Base-by-base conservation (phyloP, 352 stramenopile genomes). In the Globisporangium parvum region DNA sequence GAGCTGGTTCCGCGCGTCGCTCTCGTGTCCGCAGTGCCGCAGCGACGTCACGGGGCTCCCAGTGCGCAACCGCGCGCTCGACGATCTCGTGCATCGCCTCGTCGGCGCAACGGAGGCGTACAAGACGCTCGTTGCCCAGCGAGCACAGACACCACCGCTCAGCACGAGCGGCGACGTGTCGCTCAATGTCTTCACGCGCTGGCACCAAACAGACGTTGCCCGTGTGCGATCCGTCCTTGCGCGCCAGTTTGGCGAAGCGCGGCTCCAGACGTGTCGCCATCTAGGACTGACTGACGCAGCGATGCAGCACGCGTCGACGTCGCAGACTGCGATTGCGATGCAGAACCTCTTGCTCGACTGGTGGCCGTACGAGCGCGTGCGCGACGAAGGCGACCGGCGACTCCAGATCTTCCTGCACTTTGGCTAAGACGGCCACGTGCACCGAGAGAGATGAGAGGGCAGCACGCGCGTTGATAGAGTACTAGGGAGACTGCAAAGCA, bases 21-120 rank as follows among this genome's bases (percentile, higher is more conserved):
- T 94, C 24, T 87, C 80, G 17, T 94, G 85, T 39, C 85, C 85
- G 28, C 75, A 90, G 54, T 94, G 85, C 59, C 85, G 85, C 33
- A 56, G 77, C 2, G 48, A 69, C 45, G 81, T 94, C 40, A 75
- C 75, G 55, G 70, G 71, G 1, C 50, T 91, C 44, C 85, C 85
- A 2, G 81, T 94, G 39, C 85, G 80, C 26, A 94, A 91, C 45
- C 80, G 85, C 17, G 80, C 85, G 12, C 67, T 94, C 6, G 85
- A 94, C 60, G 80, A 90, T n/a, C 67, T 94, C 9, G 77, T 91
- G 26, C 60, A 77, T 41, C 68, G 75, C 9, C 53, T 94, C 33
- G 78, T 87, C 21, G 85, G 82, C n/a, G 61, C 87, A 1, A 77
- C 73, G 12, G 76, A 88, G 12, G 62, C 69, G 0, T 92, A 80